These are phyloP conservation scores for Vanrija sp. DNA, from an alignment of 1,284 basidiomycete genomes.

Conservation along the genomic window DNA sequence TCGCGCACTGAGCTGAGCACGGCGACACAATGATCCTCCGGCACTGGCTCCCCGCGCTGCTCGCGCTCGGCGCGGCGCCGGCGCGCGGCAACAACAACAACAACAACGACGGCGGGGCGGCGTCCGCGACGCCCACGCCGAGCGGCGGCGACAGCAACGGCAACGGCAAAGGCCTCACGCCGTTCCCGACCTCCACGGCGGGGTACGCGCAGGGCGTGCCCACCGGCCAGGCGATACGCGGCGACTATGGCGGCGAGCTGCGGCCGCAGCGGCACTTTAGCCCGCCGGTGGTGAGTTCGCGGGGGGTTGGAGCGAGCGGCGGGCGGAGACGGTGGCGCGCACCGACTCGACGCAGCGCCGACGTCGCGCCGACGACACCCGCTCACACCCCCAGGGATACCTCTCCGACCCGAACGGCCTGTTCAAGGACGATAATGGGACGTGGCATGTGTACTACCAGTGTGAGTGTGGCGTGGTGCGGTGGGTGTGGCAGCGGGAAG, in stretches of 20 bases:
- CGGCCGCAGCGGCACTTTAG: slow-evolving; percentile 34
- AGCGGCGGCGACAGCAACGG: too few relatives aligned
- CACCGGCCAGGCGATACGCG: slow-evolving; percentile 4
- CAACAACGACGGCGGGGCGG: too few relatives aligned
- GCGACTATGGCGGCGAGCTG: slow-evolving; percentile 24
- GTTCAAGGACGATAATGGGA: slow-evolving; percentile 45
- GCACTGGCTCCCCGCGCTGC: too few relatives aligned
- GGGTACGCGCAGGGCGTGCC: slow-evolving; percentile 1
- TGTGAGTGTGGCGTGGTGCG: slow-evolving; percentile 22
- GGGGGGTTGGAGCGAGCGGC: too few relatives aligned
- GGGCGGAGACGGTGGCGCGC: too few relatives aligned
- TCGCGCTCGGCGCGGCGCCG: too few relatives aligned
- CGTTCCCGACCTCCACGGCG: not conserved
- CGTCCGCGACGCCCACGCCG: too few relatives aligned
- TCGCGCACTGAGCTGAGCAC: too few relatives aligned
- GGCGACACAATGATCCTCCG: too few relatives aligned
- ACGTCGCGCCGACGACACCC: not conserved
- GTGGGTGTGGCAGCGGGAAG: too few relatives aligned
- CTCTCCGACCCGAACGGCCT: slow-evolving; percentile 53
- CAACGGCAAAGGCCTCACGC: too few relatives aligned
- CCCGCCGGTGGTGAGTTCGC: slow-evolving; percentile 27
- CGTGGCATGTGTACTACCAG: slow-evolving; percentile 52
- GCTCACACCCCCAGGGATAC: slow-evolving; percentile 33
- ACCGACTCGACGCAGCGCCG: not conserved
- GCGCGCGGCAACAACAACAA: too few relatives aligned